Evolutionary conservation across 352 stramenopile species (phyloP), one percentile per base, ranked within the genome.

Genomic region (Phytophthora colocasiae): DNA sequence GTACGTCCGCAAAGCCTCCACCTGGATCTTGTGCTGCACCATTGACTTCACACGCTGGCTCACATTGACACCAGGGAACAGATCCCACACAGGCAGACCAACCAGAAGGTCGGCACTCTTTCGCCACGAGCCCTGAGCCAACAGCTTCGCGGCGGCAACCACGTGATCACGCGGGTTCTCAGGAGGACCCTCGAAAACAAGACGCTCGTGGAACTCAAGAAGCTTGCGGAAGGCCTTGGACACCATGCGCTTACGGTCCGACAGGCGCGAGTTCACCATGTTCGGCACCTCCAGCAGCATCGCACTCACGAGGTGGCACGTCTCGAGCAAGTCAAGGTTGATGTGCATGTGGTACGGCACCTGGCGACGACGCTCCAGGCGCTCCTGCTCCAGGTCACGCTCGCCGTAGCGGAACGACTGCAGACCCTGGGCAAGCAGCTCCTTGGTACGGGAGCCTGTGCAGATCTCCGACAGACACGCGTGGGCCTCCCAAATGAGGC

Each of bases 331-430:
- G 71, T 99, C 98, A 17, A 99, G 79, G 77, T 99, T 99, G 73
- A 99, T 99, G 83, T 99, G 97, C 92, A 99, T 98, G 83, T 99
- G 97, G 84, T 99, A 99, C 31, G 97, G 97, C 56, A 99, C 87
- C 71, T 98, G 95, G 43, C 98, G 88, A 77, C 98, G 93, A 55
- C 97, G 97, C 75, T 99, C 97, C 7, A 97, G 85, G 54, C 98
- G 98, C 78, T 99, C 97, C 79, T 99, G 92, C 69, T 99, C 97
- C 5, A 93, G 77, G 71, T 97, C 97, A 66, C 98, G 97, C 69
- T 99, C 97, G 68, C 90, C 81, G 67, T 86, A 90, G 24, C 92
- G 81, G 92, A 98, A 86, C 76, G 89, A 82, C 83, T 96, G 84
- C 73, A 95, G 85, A 38, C 96, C 96, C 73, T 99, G 97, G 4